Conservation (phyloP, 495 filamentous ascomycete genomes). For the Podospora tetraspora region DNA sequence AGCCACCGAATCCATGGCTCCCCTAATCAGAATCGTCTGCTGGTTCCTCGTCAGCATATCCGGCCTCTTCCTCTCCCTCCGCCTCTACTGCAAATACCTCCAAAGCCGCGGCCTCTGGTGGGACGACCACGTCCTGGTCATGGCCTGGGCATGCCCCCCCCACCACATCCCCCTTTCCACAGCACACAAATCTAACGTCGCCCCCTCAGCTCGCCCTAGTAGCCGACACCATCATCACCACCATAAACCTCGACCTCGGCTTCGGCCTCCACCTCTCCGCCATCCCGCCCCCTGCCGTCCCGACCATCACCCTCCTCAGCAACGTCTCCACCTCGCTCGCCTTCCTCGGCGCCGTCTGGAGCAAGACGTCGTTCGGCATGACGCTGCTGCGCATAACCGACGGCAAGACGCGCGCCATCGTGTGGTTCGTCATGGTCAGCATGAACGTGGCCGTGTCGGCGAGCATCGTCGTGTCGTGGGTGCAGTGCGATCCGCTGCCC, state of each 20-base stretch:
- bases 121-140: conserved; percentile 27
- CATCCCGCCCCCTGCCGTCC: conserved; percentile 9
- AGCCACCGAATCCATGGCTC: conserved; percentile 11
- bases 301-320: conserved; percentile 15
- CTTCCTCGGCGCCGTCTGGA: conserved; percentile 30
- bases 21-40: conserved; percentile 4
- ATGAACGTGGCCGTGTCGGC: conserved; percentile 28
- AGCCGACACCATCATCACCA: conserved; percentile 14
- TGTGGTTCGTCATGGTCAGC: conserved; percentile 27
- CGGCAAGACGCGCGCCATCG: conserved; percentile 15
- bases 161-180: neutral
- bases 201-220: conserved; percentile 19
- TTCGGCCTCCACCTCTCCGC: conserved; percentile 20
- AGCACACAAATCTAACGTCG: neutral
- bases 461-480: conserved; percentile 21
- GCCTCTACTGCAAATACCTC: conserved; percentile 30
- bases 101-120: conserved; percentile 26
- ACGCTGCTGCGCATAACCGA: conserved; percentile 29
- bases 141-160: conserved; percentile 19
- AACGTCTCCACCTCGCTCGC: conserved; percentile 14
- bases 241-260: conserved; percentile 20
- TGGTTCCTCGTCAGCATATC: conserved; percentile 23
- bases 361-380: conserved; percentile 35
- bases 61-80: conserved; percentile 24
- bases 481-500: conserved; percentile 27